Conservation (phyloP, 1,284 basidiomycete species). For the Stereum hirsutum region DNA sequence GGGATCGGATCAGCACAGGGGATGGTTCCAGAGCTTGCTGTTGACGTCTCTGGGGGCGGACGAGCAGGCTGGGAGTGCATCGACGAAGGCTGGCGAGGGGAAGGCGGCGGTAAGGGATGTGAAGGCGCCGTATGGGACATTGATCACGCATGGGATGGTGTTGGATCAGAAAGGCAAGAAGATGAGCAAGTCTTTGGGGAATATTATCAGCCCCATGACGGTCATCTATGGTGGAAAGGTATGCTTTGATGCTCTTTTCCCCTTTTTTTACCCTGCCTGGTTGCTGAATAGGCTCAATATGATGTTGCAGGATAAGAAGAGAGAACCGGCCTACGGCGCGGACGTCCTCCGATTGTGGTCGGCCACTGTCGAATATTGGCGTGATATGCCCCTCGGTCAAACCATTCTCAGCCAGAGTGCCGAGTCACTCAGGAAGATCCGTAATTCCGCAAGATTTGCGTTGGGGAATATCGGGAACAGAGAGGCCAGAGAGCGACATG, state of each 20-base stretch:
- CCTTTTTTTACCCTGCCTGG: background rate
- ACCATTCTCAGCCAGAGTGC: conserved; percentile 71
- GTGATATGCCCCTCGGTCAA: conserved; percentile 82
- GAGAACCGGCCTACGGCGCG: conserved; percentile 73
- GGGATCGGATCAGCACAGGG: conserved; percentile 96
- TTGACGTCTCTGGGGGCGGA: conserved; percentile 70
- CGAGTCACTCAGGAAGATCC: conserved; percentile 78
- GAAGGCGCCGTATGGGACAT: conserved; percentile 65
- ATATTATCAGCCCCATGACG: conserved; percentile 80
- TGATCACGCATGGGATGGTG: conserved; percentile 97
- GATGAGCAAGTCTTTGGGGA: conserved; percentile 98
- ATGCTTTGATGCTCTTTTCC: conserved; percentile 16
- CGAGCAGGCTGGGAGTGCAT: conserved; percentile 8
- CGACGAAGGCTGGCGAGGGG: conserved; percentile 16
- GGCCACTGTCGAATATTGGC: conserved; percentile 85
- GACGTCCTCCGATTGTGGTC: conserved; percentile 91
- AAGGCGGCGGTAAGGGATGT: conserved; percentile 13
- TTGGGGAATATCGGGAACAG: conserved; percentile 66
- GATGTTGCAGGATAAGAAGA: conserved; percentile 48
- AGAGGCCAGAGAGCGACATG: conserved; percentile 19
- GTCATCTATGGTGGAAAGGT: conserved; percentile 79
- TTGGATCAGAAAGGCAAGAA: conserved; percentile 88
- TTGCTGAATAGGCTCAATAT: conserved; percentile 1
- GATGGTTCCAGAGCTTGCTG: conserved; percentile 98
- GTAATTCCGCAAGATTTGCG: conserved; percentile 87